Conservation (phyloP, 768 basidiomycete species). For the Agaricus blazei region DNA sequence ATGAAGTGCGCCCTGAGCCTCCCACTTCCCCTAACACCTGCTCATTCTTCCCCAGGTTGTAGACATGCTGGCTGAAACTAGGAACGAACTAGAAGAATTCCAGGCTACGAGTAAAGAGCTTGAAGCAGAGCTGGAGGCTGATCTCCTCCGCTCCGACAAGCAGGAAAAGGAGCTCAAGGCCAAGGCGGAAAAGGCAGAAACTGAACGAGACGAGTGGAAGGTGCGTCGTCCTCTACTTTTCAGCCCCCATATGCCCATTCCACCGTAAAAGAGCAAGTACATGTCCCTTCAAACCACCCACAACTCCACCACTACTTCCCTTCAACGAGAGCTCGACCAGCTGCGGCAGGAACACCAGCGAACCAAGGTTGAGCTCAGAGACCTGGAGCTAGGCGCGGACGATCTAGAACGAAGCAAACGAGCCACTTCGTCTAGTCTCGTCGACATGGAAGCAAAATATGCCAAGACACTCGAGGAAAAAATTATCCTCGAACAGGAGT, state of each 20-base stretch:
- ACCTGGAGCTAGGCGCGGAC: slow-evolving; percentile 97
- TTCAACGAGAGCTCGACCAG: slow-evolving; percentile 88
- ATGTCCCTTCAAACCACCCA: slow-evolving; percentile 85
- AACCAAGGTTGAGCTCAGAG: slow-evolving; percentile 69
- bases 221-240: slow-evolving; percentile 34
- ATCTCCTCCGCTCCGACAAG: slow-evolving; percentile 84
- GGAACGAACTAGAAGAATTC: slow-evolving; percentile 83
- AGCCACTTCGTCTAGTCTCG: slow-evolving; percentile 76
- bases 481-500: slow-evolving; percentile 92
- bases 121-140: slow-evolving; percentile 89
- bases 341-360: slow-evolving; percentile 71
- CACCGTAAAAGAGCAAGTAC: slow-evolving; percentile 59
- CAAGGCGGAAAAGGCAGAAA: slow-evolving; percentile 65
- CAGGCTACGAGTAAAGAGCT: slow-evolving; percentile 85
- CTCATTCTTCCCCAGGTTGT: slow-evolving; percentile 40
- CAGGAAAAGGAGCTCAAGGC: slow-evolving; percentile 74
- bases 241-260: slow-evolving; percentile 6
- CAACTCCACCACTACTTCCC: slow-evolving; percentile 83
- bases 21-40: not conserved
- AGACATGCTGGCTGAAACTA: slow-evolving; percentile 81
- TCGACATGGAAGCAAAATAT: slow-evolving; percentile 85
- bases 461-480: slow-evolving; percentile 92
- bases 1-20: slow-evolving; percentile 42
- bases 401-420: slow-evolving; percentile 95
- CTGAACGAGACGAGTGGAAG: slow-evolving; percentile 91